phyloP scores from a whole-genome alignment of 371 early-diverging fungal species.

The Entomophthora muscae region DNA sequence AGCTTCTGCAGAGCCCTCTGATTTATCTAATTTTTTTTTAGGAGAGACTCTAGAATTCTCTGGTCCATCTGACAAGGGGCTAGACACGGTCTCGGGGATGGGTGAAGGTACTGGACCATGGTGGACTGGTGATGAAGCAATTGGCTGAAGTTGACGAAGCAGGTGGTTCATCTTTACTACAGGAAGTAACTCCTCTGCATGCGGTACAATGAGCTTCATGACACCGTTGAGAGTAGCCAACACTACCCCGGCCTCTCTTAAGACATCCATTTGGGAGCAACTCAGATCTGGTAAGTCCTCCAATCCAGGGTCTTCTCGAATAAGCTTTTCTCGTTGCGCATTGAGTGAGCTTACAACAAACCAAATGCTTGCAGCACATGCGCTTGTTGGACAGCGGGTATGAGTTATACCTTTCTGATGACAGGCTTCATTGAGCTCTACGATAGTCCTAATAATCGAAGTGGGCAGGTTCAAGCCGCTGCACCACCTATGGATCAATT shows the following conservation, averaged over 20 bases:
- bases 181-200: not conserved
- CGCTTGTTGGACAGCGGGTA: not conserved
- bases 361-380: not conserved
- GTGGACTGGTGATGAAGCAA: not conserved
- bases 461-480: not conserved
- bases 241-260: not conserved
- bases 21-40: too few species aligned
- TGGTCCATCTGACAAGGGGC: too few species aligned
- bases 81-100: not conserved
- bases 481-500: not conserved
- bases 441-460: not conserved
- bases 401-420: not conserved
- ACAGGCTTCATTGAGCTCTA: not conserved
- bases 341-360: not conserved
- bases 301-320: not conserved
- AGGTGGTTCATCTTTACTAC: not conserved
- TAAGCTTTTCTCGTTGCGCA: not conserved
- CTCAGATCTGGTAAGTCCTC: not conserved
- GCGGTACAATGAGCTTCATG: not conserved
- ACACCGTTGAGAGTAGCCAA: not conserved
- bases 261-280: not conserved
- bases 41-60: too few species aligned
- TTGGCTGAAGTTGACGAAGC: not conserved
- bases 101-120: not conserved
- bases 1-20: too few species aligned